A percentile compares a stretch with the other conserved stretches of the same genome.
phyloP scores from a whole-genome alignment of 176 grass and related monocot species.

The Alloteropsis semialata region DNA sequence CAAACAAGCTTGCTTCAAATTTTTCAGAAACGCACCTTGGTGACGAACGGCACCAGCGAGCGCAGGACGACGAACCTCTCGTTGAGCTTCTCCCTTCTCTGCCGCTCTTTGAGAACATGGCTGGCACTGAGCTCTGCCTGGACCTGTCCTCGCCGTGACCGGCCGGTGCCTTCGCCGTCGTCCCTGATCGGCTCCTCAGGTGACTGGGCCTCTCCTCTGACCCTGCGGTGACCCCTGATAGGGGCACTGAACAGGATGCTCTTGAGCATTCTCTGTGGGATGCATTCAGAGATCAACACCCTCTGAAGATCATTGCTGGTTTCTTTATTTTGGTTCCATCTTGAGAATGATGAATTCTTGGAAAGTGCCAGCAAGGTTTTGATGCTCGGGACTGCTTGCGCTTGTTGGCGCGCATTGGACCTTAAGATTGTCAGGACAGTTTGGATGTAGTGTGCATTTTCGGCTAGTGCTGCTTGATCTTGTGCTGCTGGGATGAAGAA shows the following conservation, averaged over 20 bases:
- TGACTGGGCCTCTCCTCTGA: conserved; percentile 25
- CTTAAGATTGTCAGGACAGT: conserved; percentile 61
- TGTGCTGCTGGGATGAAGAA: conserved; percentile 22
- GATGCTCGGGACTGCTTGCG: conserved; percentile 8
- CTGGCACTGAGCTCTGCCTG: conserved; percentile 59
- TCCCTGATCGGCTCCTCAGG: conserved; percentile 29
- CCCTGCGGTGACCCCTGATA: conserved; percentile 9
- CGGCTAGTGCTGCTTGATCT: conserved; percentile 51
- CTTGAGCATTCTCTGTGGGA: conserved; percentile 63
- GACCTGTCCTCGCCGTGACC: conserved; percentile 9
- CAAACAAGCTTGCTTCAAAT: neutral
- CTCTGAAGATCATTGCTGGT: neutral
- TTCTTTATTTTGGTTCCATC: conserved; percentile 41
- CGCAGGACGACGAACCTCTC: conserved; percentile 78
- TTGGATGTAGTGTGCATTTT: conserved; percentile 67
- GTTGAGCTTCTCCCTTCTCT: conserved; percentile 87
- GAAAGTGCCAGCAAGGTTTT: conserved; percentile 27
- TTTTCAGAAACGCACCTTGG: conserved; percentile 50
- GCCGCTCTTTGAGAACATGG: conserved; percentile 77
- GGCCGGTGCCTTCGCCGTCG: conserved; percentile 28
- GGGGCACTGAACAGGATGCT: conserved; percentile 33
- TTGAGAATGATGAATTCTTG: conserved; percentile 50
- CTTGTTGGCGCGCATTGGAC: conserved; percentile 23
- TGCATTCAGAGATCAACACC: conserved; percentile 6
- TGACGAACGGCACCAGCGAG: conserved; percentile 85